Percentiles rank a stretch among this genome's conserved stretches.
phyloP scores from a whole-genome alignment of 208 protist species.

The Crithidia brevicula region DNA sequence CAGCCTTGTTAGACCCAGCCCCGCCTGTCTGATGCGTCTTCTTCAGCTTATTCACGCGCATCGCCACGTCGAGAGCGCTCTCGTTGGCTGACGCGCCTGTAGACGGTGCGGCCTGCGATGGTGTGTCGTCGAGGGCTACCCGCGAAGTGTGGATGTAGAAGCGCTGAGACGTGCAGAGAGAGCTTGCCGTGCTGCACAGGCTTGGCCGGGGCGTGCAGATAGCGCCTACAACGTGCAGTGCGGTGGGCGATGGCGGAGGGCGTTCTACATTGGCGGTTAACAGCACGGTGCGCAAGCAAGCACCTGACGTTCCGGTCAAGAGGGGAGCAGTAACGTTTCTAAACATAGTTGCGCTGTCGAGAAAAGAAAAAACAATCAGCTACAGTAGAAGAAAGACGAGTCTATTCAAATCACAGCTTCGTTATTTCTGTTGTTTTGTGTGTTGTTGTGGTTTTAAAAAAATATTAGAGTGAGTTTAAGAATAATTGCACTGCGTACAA shows the following conservation, averaged over 20 bases:
- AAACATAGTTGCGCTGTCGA: too few species aligned
- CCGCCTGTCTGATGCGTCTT: slow-evolving; percentile 74
- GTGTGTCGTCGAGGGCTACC: not conserved
- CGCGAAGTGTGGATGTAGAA: slow-evolving; percentile 2
- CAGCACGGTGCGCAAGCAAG: not conserved
- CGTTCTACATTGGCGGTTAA: not conserved
- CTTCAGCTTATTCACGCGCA: slow-evolving; percentile 88
- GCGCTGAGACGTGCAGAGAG: slow-evolving; percentile 7
- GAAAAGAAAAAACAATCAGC: too few species aligned
- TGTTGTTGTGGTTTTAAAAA: too few species aligned
- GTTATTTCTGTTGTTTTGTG: too few species aligned
- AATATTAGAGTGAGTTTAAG: too few species aligned
- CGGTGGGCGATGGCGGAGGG: not conserved
- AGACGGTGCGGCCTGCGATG: slow-evolving; percentile 11
- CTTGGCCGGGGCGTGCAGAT: not conserved
- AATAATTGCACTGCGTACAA: too few species aligned
- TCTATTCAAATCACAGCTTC: too few species aligned
- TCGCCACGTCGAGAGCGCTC: slow-evolving; percentile 85
- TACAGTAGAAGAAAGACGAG: too few species aligned
- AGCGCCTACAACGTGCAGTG: not conserved
- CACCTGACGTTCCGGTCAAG: not conserved
- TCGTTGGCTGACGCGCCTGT: slow-evolving; percentile 25
- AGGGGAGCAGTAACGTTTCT: not conserved
- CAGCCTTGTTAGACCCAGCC: slow-evolving; percentile 54
- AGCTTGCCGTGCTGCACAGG: not conserved